Conservation (phyloP, 805 yeast genomes). For the Pichia nanzhaoensis region DNA sequence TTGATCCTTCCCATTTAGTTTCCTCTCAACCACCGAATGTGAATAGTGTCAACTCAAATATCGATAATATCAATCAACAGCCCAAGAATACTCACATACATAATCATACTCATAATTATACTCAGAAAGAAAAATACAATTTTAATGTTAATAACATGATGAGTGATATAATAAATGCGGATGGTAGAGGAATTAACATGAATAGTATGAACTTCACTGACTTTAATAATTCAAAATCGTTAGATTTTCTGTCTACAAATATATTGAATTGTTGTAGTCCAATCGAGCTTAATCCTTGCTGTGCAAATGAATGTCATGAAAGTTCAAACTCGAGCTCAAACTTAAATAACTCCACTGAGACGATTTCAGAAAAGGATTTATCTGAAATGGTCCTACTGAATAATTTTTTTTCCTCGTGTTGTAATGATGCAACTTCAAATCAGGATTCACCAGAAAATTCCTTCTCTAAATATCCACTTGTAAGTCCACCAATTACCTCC, state of each 20-base stretch:
- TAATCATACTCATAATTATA: no score
- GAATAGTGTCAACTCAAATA: no score
- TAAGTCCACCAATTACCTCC: not conserved
- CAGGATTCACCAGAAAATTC: not conserved
- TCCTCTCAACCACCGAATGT: not conserved
- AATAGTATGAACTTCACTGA: no score
- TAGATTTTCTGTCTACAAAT: not conserved
- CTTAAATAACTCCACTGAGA: not conserved
- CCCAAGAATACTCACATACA: not conserved
- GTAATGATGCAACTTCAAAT: conserved; percentile 2
- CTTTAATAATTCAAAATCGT: no score
- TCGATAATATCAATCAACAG: not conserved
- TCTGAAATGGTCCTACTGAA: conserved; percentile 11
- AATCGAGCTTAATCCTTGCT: conserved; percentile 9
- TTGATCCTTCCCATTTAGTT: conserved; percentile 13
- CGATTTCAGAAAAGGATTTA: not conserved
- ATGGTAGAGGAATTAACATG: no score
- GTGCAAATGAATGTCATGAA: not conserved
- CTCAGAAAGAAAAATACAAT: not conserved
- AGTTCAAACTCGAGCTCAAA: not conserved
- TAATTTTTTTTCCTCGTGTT: conserved; percentile 8
- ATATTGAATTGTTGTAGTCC: conserved; percentile 5
- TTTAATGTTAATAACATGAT: not conserved
- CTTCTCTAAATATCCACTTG: not conserved
- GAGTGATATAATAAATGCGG: not conserved